phyloP scores from a whole-genome alignment of 805 yeast genomes.

The Maudiozyma barnettii region DNA sequence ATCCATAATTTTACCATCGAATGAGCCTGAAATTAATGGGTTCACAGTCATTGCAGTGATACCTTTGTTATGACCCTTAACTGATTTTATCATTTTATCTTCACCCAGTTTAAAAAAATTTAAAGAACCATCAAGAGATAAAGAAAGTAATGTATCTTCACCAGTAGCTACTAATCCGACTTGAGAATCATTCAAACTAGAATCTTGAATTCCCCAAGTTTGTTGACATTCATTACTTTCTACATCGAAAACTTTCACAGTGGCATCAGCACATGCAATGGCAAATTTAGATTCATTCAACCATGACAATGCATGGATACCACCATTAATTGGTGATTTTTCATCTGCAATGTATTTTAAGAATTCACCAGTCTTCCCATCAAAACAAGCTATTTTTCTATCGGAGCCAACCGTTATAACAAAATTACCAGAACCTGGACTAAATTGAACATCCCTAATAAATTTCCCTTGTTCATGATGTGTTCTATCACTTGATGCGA shows the following conservation, averaged over 20 bases:
- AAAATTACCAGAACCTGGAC: conserved; percentile 59
- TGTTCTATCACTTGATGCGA: conserved; percentile 59
- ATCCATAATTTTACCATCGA: conserved; percentile 63
- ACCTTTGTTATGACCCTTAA: conserved; percentile 76
- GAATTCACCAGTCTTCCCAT: conserved; percentile 79
- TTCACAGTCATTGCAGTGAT: conserved; percentile 49
- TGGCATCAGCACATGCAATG: conserved; percentile 76
- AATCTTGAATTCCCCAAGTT: conserved; percentile 41
- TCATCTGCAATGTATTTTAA: conserved; percentile 37
- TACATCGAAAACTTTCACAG: conserved; percentile 57
- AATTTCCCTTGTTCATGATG: conserved; percentile 59
- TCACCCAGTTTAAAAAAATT: conserved; percentile 43
- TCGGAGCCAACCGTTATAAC: conserved; percentile 82
- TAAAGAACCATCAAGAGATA: conserved; percentile 65
- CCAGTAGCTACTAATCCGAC: conserved; percentile 65
- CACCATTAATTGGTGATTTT: conserved; percentile 53
- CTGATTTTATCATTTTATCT: conserved; percentile 25
- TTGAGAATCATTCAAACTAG: conserved; percentile 53
- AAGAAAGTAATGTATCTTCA: conserved; percentile 47
- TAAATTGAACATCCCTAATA: conserved; percentile 69
- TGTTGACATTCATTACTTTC: conserved; percentile 35
- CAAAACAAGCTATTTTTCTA: conserved; percentile 64
- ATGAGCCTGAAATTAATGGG: conserved; percentile 52
- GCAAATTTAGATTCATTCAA: conserved; percentile 44
- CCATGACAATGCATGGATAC: conserved; percentile 76